Base-by-base conservation (phyloP, 1,284 basidiomycete genomes). In the Microbotryum violaceum region DNA sequence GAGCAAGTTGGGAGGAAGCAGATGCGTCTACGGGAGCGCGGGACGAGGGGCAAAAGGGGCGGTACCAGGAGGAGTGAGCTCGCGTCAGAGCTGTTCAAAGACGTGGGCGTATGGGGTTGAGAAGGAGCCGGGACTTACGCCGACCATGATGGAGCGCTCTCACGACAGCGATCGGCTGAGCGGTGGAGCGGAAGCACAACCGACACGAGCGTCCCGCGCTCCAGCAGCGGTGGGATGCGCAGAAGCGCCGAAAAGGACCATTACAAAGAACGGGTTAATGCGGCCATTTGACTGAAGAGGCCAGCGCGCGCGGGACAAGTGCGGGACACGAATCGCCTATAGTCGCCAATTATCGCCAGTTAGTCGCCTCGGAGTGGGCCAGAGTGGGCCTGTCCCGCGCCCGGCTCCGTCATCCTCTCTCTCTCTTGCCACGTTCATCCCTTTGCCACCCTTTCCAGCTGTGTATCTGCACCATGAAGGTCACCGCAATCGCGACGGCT, bases 1-100 rank as follows among this genome's bases (percentile, higher is more conserved):
- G 75, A 96, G 83, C 56, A 97, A 83, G 76, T 96, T 94, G 10
- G 91, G 90, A 7, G 92, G 92, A 49, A 97, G 82, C 47, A 93
- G 68, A 59, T 73, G 72, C 4, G 72, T 72, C 65, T 68, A 60
- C 12, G 16, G n/a, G 51, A 1, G 21, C 8, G 46, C 1, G 8
- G 23, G 6, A 37, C 3, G 50, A 4, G 49, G 37, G 42, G 27
- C 27, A 16, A 21, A 51, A n/a, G 48, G 31, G 29, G 44, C 2
- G 49, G 25, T n/a, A n/a, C 21, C 46, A 5, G 37, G 14, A 29
- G 25, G 37, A 50, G 25, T 16, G 21, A 53, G 31, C 21, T 27
- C 3, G 54, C 20, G 44, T 50, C 48, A 49, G 57, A 12, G 18
- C 31, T 0, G 46, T 33, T 18, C 46, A 56, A 31, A 29, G 51